Conservation (phyloP, 2,329 filamentous ascomycete species). For the Pseudophaeomoniella oleicola region DNA sequence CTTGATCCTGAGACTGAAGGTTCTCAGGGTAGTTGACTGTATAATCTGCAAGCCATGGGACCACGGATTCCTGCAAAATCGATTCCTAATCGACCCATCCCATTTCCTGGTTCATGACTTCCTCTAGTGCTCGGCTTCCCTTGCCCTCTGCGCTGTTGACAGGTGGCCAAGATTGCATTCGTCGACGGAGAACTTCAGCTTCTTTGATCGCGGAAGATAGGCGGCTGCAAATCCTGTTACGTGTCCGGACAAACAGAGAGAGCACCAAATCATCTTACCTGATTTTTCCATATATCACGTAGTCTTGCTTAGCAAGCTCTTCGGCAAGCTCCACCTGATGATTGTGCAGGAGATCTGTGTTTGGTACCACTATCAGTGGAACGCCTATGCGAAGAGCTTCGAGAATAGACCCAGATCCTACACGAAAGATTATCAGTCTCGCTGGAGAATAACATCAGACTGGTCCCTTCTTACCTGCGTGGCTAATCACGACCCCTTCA, state of each 20-base stretch:
- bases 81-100: slow-evolving; percentile 38
- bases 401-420: slow-evolving; percentile 80
- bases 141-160: slow-evolving; percentile 28
- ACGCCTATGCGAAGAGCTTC: slow-evolving; percentile 61
- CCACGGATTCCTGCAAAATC: too few species aligned
- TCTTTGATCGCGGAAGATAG: slow-evolving; percentile 31
- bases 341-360: slow-evolving; percentile 67
- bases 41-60: too few species aligned
- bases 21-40: too few species aligned
- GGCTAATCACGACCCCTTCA: slow-evolving; percentile 68
- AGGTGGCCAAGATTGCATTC: slow-evolving; percentile 35
- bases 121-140: slow-evolving; percentile 27
- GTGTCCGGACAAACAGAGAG: background rate
- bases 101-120: slow-evolving; percentile 43
- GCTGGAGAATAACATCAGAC: too few species aligned
- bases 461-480: slow-evolving; percentile 80
- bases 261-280: slow-evolving; percentile 34
- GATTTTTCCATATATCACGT: slow-evolving; percentile 57
- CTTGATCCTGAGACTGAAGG: too few species aligned
- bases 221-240: slow-evolving; percentile 20
- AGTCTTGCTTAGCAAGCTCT: slow-evolving; percentile 58
- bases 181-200: slow-evolving; percentile 30
- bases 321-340: slow-evolving; percentile 80
- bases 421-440: background rate
- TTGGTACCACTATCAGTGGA: slow-evolving; percentile 80